Base-by-base conservation (phyloP, 2,329 filamentous ascomycete genomes). In the Huntiella omanensis region DNA sequence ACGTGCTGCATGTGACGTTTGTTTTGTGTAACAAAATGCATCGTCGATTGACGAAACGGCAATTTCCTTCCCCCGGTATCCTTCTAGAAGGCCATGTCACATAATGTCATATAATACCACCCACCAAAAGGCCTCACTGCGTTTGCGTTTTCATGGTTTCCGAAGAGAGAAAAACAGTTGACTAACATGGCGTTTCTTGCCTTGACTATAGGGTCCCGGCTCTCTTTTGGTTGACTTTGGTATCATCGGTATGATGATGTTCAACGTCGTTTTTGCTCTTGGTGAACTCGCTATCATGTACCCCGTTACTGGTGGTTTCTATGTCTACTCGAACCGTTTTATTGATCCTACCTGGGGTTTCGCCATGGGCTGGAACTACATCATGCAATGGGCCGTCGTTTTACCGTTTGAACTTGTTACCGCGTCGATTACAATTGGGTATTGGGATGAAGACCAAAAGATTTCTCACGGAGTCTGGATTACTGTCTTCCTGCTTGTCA, bases 291-390 rank as follows among this genome's bases (percentile, higher is more conserved):
- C 73, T 48, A 68, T 76, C 54, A 67, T 76, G 63, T 77, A 70
- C 51, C 73, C 73, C 12, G 67, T 77, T 55, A 74, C 71, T 54
- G 73, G 73, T 57, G 71, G 71, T 52, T 77, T 77, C 64, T 76
- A 74, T 54, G 71, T 70, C 19, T 77, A 75, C 60, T 71, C 69
- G 22, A 64, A 65, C 47, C 72, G 73, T 45, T 77, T 77, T 55
- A 69, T 77, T 51, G 73, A 75, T 55, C 73, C 73, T 19, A 70
- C 73, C 1, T 76, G 71, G 64, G 68, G 68, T 50, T 71, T 71
- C 43, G 68, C 68, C 50, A 68, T 71, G 61, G 68, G 68, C 46
- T 67, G 64, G 64, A 68, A 69, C 53, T 65, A 65, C 47, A 59
- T 69, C 49, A 64, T 70, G 52, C 66, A 69, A 56, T 71, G 68